Base-by-base conservation (phyloP, 1,139 yeast species). In the Eremothecium cymbalariae region DNA sequence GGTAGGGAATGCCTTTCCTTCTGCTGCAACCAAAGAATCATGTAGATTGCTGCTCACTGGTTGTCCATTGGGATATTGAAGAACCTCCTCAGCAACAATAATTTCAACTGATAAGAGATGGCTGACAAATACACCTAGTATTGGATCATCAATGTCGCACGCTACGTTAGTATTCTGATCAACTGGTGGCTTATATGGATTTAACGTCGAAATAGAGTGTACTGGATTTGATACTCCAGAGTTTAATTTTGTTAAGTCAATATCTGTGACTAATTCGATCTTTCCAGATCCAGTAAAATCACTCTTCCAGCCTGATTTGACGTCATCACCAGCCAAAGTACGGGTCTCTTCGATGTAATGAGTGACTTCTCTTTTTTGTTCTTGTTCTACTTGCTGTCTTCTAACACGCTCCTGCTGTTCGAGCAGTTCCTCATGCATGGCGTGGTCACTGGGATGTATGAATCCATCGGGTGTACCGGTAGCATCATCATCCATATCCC, bases 221-320 rank as follows among this genome's bases (percentile, higher is more conserved):
- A 60, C 48, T 2, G 65, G 61, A 43, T 54, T 61, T 16, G 63
- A 55, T 4, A 65, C 59, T 7, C 85, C 86, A 18, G 83, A 72
- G n/a, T 75, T 64, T 35, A 76, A 62, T 36, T 66, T 60, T 58
- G 67, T 64, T 19, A 80, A 72, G 23, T 70, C 68, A 28, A 81
- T 75, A 44, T 74, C 84, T 4, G 83, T 83, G 21, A 78, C 76
- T 39, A 85, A 57, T 58, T 85, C 95, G 38, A 86, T 77, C 40
- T 71, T 68, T 5, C 96, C 97, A 25, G 67, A 65, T 21, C 76
- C 81, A 11, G 74, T 60, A 55, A 80, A 88, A 59, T 93, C 97
- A 0, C 94, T 76, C 57, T 90, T 90, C 98, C 98, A 90, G 4
- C 98, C 98, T 16, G 73, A 68, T 54, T 81, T 83, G 51, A 85